A percentile compares a stretch with the other conserved stretches of the same genome.
These are phyloP conservation scores for Arabidopsis arenosa DNA, from an alignment of 345 rosid genomes.

Conservation along the genomic window DNA sequence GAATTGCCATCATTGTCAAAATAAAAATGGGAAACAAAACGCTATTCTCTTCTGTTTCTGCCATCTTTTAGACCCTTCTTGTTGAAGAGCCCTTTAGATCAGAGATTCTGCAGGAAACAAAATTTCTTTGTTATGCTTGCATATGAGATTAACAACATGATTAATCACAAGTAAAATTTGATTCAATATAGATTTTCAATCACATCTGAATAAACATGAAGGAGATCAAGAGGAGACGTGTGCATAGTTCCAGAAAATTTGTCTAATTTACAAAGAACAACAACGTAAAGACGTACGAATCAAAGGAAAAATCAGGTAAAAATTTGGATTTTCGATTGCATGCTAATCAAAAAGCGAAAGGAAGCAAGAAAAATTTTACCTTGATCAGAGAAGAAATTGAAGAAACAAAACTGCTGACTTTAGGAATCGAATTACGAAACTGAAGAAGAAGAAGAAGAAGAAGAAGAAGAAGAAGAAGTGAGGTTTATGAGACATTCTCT, in stretches of 20 bases:
- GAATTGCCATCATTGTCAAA: conserved; percentile 88
- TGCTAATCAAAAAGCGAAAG: not conserved
- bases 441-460: conserved; percentile 35
- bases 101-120: conserved; percentile 33
- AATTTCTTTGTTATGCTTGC: not conserved
- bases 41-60: conserved; percentile 77
- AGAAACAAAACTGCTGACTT: not conserved
- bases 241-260: not conserved
- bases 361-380: not conserved
- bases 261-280: conserved; percentile 3
- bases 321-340: conserved; percentile 11
- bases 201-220: not conserved
- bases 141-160: conserved; percentile 7
- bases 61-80: conserved; percentile 58
- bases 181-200: not conserved
- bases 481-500: too few species aligned
- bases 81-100: conserved; percentile 11
- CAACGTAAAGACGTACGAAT: not conserved
- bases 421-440: conserved; percentile 20
- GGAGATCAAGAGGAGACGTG: conserved; percentile 7
- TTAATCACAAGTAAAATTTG: not conserved
- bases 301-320: not conserved
- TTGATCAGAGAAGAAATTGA: conserved; percentile 5
- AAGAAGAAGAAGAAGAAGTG: conserved; percentile 37
- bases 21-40: conserved; percentile 89